Conservation (phyloP, 2,329 filamentous ascomycete genomes). For the Aspergillus ruber region DNA sequence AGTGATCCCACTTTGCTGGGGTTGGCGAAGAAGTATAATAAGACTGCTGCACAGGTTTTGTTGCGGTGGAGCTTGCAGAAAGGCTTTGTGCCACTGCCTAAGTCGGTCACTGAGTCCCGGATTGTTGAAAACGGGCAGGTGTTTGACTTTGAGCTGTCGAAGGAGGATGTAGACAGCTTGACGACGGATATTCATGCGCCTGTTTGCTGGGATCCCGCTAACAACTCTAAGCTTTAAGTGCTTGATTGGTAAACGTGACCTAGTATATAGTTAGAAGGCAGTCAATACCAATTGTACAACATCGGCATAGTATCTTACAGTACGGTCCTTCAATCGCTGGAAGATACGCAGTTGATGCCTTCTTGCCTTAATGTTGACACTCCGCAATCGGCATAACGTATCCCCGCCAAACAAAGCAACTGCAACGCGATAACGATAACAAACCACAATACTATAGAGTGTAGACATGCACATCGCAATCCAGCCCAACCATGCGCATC, state of each 20-base stretch:
- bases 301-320: not conserved
- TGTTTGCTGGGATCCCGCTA: slow-evolving; percentile 53
- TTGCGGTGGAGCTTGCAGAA: slow-evolving; percentile 58
- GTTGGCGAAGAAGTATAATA: slow-evolving; percentile 51
- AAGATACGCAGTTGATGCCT: slow-evolving; percentile 6
- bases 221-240: slow-evolving; percentile 19
- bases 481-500: slow-evolving; percentile 24
- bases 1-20: slow-evolving; percentile 48
- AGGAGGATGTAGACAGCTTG: slow-evolving; percentile 53
- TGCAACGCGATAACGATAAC: not conserved
- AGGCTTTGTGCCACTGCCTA: slow-evolving; percentile 58
- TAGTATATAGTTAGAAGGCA: not conserved
- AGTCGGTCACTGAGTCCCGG: slow-evolving; percentile 53
- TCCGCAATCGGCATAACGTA: slow-evolving; percentile 24
- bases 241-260: not conserved
- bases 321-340: slow-evolving; percentile 2
- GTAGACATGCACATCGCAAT: slow-evolving; percentile 23
- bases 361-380: not conserved
- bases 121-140: slow-evolving; percentile 56
- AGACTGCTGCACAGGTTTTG: slow-evolving; percentile 53
- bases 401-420: slow-evolving; percentile 15
- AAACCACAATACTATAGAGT: not conserved
- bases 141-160: slow-evolving; percentile 54
- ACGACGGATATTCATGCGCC: slow-evolving; percentile 51
- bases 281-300: not conserved